Base-by-base conservation (phyloP, 257 asterid genomes). In the Solanum dulcamara region DNA sequence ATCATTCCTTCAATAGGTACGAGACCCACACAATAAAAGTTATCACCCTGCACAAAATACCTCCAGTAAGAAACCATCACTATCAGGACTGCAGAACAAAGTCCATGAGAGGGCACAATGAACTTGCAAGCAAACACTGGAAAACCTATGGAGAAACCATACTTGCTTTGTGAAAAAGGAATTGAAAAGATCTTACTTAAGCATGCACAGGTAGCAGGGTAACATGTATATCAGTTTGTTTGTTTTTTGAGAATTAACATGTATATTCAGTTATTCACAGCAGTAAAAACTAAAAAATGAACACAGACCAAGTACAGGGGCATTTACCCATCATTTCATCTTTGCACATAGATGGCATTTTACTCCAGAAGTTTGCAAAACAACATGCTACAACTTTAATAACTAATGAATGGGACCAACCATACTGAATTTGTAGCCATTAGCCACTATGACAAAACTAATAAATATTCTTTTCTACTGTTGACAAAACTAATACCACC, bases 11-110 rank as follows among this genome's bases (percentile, higher is more conserved):
- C 89, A 2, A 59, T 77, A 11, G 82, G 88, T 38, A 55, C 87
- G 72, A 92, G 57, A 10, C 97, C 98, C 55, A 93, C 88, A 68
- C 98, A 95, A 77, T 86, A 88, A 17, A 38, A 83, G 55, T 71
- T 48, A 81, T 46, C 90, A 20, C 96, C 98, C 98, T 93, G 94
- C 90, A 88, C 80, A 83, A 88, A 85, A 22, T 74, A 80, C 84
- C 40, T 64, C n/a, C 53, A 33, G 15, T 84, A 44, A 84, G 86
- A 84, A 13, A 15, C 48, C 51, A 5, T 84, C 51, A 2, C 13
- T 50, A 83, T 79, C 51, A 55, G 9, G 26, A 28, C 20, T 48
- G 40, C 81, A 44, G 33, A 75, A 77, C 64, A 28, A 77, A 46
- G 83, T 44, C 40, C 62, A 28, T 15, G 24, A 46, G 83, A 77